Evolutionary conservation across 176 grass and related monocot species (phyloP), one percentile per base, ranked within the genome.

Genomic region (Cenchrus americanus): DNA sequence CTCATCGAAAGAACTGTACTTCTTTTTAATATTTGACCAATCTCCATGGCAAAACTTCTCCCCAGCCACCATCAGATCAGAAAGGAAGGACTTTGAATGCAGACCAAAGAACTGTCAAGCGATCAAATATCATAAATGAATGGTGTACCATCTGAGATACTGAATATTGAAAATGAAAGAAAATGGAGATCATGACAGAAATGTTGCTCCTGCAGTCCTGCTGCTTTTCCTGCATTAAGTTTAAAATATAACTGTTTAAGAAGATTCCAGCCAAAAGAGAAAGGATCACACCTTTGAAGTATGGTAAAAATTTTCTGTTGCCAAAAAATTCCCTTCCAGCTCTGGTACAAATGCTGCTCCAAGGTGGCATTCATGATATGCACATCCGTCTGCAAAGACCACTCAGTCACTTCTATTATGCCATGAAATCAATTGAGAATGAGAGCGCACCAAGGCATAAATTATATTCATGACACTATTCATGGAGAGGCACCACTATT

Each of bases 231-330:
- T 54, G 47, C 57, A 77, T 26, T 50, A 78, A 59, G 21, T 69
- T 10, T 5, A 78, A 69, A 69, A 77, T 24, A 23, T 15, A 53
- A 43, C 42, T 79, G 64, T 73, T 3, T 55, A 48, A n/a, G 23
- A 86, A 22, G 71, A 22, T 21, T 34, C 24, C 34, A 76, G 42
- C 14, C 60, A 48, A 55, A 55, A 53, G 4, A 54, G 54, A 65
- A 64, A 44, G 23, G 54, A 59, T 41, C 21, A 37, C 67, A 97
- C 96, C 93, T 98, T 98, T 30, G 87, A 90, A 41, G 96, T 98
- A 69, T 98, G 70, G 79, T 89, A 93, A 83, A 98, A 98, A 77
- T 98, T 98, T 80, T 98, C 96, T 30, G 93, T 98, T 50, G 96
- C 96, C 51, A 95, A 83, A 81, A 95, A 95, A 57, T 82, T 94